Evolutionary conservation across 1,284 basidiomycete genomes (phyloP), one percentile per base, ranked within the genome.

Genomic region (Spongispora temasekensis): DNA sequence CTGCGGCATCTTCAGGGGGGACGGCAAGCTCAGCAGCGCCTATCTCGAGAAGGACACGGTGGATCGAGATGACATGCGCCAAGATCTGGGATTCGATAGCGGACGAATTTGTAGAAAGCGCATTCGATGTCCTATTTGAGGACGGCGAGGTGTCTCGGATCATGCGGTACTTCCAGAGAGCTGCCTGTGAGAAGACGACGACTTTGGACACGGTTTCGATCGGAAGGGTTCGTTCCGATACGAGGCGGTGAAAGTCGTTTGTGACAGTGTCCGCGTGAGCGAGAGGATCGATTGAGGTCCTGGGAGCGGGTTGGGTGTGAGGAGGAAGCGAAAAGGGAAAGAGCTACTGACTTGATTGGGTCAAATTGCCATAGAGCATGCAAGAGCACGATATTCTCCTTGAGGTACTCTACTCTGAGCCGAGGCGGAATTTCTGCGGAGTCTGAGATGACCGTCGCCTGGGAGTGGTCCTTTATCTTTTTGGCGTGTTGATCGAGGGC

Each of bases 151-250:
- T 61, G 50, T 84, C 78, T 37, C 83, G 82, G 67, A 87, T 80
- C 81, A 92, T 88, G 28, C 90, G 84, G 60, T 91, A 86, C 63
- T 90, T 89, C 89, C 91, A 96, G 28, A 95, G 81, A 0, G 91
- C 90, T 52, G 89, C 90, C 65, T 95, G 84, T 8, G 86, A 81
- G 55, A 91, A 84, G 50, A 91, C 81, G 52, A 94, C 77, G n/a
- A 89, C 81, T 67, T 90, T 90, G 60, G 87, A 83, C 60, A 97
- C 91, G 59, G 85, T 82, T 59, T 95, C 93, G 37, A 84, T 83
- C 1, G 90, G 85, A n/a, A 97, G 81, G 55, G 85, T 77, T 13
- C 92, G 87, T 34, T 88, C 82, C 30, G 84, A 81, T 15, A 95
- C 79, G 17, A 92, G 81, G 2, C 73, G 68, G 37, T 74, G 76